These are phyloP conservation scores for Plasmodium blacklocki DNA, from an alignment of 169 alveolate genomes.

Conservation along the genomic window DNA sequence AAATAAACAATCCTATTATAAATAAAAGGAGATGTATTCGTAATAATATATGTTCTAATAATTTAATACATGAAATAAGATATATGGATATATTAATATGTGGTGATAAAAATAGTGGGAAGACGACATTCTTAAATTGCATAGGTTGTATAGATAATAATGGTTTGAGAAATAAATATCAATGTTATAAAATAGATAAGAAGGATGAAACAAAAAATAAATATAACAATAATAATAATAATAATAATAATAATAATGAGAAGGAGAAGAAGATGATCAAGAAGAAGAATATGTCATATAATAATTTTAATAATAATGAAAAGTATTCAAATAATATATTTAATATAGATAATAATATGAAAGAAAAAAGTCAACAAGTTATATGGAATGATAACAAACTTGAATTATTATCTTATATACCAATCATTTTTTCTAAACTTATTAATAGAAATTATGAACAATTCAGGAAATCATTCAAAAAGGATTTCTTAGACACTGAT, in stretches of 20 bases:
- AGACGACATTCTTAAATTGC: constrained; percentile 60
- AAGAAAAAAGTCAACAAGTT: constrained; percentile 6
- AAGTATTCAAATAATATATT: neutral
- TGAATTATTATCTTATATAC: constrained; percentile 51
- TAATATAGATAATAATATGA: neutral
- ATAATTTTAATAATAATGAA: neutral
- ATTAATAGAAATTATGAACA: constrained; percentile 63
- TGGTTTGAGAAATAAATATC: neutral
- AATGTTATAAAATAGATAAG: neutral
- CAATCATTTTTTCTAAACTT: constrained; percentile 56
- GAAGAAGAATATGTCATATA: neutral
- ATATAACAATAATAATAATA: neutral
- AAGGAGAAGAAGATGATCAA: neutral
- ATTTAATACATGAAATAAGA: constrained; percentile 37
- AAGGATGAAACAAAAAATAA: too few species aligned
- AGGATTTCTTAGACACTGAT: constrained; percentile 56
- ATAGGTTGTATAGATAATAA: constrained; percentile 44
- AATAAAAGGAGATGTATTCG: neutral
- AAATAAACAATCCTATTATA: neutral
- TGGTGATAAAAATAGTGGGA: constrained; percentile 72
- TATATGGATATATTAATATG: constrained; percentile 67
- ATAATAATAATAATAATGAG: neutral
- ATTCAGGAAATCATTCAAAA: constrained; percentile 30
- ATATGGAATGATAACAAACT: constrained; percentile 53
- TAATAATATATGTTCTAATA: constrained; percentile 5